Evolutionary conservation across 2,329 filamentous ascomycete genomes (phyloP).

Genomic region (Zymoseptoria ardabiliae): DNA sequence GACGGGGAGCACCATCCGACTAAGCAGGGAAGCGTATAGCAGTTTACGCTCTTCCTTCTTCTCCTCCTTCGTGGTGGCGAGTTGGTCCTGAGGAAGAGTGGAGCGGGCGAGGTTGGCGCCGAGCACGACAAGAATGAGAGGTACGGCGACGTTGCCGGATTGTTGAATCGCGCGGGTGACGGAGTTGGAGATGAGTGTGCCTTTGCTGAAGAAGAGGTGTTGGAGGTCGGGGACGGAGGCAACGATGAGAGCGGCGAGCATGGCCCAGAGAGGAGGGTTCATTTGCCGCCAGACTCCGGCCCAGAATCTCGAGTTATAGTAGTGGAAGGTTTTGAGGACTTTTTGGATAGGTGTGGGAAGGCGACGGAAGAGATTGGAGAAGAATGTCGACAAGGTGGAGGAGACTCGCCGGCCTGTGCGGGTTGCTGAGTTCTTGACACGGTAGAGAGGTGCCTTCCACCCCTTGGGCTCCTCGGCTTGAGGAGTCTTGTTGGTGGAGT

Average conservation of each 20-base stretch:
- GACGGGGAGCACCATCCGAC: constrained; percentile 87
- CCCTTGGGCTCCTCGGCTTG: constrained; percentile 7
- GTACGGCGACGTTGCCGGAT: constrained; percentile 84
- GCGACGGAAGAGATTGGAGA: constrained; percentile 37
- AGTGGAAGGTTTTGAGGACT: constrained; percentile 37
- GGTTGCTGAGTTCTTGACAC: constrained; percentile 10
- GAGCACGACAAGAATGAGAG: constrained; percentile 88
- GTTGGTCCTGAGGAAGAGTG: constrained; percentile 63
- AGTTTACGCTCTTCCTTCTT: constrained; percentile 62
- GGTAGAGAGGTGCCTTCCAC: constrained; percentile 23
- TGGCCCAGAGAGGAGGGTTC: constrained; percentile 97
- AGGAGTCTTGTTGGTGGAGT: constrained; percentile 10
- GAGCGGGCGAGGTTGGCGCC: constrained; percentile 92
- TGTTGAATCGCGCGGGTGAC: constrained; percentile 81
- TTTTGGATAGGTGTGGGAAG: constrained; percentile 50
- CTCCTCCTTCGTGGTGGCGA: constrained; percentile 62
- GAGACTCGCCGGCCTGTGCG: constrained; percentile 21
- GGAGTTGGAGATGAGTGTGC: constrained; percentile 86
- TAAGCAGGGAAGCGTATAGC: constrained; percentile 75
- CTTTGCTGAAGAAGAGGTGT: constrained; percentile 76
- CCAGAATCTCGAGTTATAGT: constrained; percentile 45
- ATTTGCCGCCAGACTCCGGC: constrained; percentile 83
- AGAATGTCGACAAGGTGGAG: constrained; percentile 26
- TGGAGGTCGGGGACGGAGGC: constrained; percentile 82
- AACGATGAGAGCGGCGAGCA: constrained; percentile 84